Conservation (phyloP, 306 rosid species). For the Casuarina equisetifolia region DNA sequence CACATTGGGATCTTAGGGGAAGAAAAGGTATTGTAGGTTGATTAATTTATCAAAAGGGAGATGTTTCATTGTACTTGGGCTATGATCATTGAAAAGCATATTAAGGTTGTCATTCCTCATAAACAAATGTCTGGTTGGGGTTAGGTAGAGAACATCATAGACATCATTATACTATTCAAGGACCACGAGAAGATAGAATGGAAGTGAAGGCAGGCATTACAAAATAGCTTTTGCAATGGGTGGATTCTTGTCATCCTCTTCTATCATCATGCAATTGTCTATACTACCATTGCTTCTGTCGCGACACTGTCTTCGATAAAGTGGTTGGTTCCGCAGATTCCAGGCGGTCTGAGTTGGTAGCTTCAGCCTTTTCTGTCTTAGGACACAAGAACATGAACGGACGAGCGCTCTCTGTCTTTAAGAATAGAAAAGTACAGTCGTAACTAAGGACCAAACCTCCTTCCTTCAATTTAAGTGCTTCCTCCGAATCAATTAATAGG, state of each 20-base stretch:
- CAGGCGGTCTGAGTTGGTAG: too few relatives aligned
- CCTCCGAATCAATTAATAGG: too few relatives aligned
- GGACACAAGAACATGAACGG: too few relatives aligned
- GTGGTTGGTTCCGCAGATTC: too few relatives aligned
- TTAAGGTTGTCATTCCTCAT: conserved; percentile 21
- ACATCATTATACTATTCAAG: not conserved
- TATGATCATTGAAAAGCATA: conserved; percentile 13
- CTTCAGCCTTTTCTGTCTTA: too few relatives aligned
- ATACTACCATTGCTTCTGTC: not conserved
- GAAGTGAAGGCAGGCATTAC: not conserved
- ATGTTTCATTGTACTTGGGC: conserved; percentile 28
- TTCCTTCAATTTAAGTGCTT: too few relatives aligned
- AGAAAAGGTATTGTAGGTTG: conserved; percentile 6
- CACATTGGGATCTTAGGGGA: conserved; percentile 12
- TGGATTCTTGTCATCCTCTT: conserved; percentile 6
- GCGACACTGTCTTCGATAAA: too few relatives aligned
- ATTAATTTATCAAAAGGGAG: conserved; percentile 28
- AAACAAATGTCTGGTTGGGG: conserved; percentile 14
- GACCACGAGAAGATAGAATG: not conserved
- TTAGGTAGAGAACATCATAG: conserved; percentile 6
- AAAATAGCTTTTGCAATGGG: conserved; percentile 10
- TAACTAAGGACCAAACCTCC: too few relatives aligned
- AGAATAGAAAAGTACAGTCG: too few relatives aligned
- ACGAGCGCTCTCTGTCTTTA: too few relatives aligned
- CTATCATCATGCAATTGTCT: not conserved